Evolutionary conservation across 257 asterid species (phyloP).

Genomic region (Agastache rugosa): DNA sequence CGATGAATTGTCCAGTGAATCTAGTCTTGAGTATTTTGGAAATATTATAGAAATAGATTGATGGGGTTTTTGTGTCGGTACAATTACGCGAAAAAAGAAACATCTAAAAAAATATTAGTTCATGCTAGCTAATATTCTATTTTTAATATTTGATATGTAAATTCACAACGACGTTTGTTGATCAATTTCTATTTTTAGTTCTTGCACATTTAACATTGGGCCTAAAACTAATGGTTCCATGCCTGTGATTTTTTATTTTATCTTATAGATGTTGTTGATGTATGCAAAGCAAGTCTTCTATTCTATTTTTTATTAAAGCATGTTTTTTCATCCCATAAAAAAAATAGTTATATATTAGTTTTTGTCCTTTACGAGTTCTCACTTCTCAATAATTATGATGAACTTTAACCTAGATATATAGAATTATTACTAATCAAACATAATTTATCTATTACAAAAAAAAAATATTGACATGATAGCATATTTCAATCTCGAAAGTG

Average conservation of each 20-base stretch:
- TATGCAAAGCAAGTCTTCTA: too few species aligned
- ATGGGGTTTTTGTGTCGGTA: not conserved
- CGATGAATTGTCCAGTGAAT: not conserved
- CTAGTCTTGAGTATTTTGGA: not conserved
- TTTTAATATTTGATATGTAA: too few species aligned
- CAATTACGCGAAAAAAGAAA: too few species aligned
- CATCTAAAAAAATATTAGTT: too few species aligned
- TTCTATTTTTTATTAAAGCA: too few species aligned
- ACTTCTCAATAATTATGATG: not conserved
- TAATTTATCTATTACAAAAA: not conserved
- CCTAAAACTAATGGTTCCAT: not conserved
- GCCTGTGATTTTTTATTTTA: not conserved
- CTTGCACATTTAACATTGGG: not conserved
- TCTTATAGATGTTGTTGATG: too few species aligned
- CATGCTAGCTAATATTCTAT: not conserved
- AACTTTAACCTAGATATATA: too few species aligned
- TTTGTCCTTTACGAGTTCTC: not conserved
- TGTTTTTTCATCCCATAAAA: too few species aligned
- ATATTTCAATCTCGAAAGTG: too few species aligned
- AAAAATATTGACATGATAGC: too few species aligned
- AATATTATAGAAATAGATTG: not conserved
- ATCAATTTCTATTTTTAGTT: not conserved
- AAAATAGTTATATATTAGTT: not conserved
- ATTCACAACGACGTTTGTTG: not conserved
- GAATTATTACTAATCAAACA: not conserved